phyloP scores from a whole-genome alignment of 169 alveolate genomes.

The Plasmodium fragile region DNA sequence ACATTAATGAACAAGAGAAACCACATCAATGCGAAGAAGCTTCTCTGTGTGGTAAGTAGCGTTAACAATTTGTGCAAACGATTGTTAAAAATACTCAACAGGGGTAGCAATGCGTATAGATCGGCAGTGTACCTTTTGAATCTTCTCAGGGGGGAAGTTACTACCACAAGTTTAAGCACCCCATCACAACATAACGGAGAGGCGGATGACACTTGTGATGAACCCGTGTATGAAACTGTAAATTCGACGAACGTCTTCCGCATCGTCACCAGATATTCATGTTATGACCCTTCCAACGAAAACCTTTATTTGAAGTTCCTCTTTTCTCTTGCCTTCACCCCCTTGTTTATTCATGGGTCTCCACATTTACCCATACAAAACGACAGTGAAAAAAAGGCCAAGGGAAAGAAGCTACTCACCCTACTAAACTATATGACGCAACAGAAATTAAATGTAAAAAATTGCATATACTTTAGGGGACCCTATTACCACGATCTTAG shows the following conservation, averaged over 20 bases:
- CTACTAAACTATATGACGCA: conserved; percentile 10
- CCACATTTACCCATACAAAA: conserved; percentile 22
- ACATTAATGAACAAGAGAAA: conserved; percentile 26
- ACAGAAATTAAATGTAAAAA: conserved; percentile 13
- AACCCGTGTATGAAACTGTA: background rate
- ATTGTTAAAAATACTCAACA: background rate
- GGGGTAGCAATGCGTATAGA: conserved; percentile 24
- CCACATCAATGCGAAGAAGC: conserved; percentile 27
- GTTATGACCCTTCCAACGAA: conserved; percentile 25
- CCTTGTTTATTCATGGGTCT: conserved; percentile 48
- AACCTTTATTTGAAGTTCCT: conserved; percentile 35
- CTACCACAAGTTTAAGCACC: background rate
- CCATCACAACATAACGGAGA: background rate
- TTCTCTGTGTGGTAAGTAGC: conserved; percentile 27
- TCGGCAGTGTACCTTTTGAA: conserved; percentile 10
- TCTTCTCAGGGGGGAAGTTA: background rate
- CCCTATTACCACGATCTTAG: background rate
- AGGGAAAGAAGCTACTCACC: conserved; percentile 19
- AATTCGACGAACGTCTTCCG: conserved; percentile 14
- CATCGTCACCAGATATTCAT: conserved; percentile 7
- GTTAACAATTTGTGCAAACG: conserved; percentile 21
- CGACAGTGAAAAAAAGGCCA: conserved; percentile 10
- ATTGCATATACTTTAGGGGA: conserved; percentile 44
- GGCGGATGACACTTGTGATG: background rate
- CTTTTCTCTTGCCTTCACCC: conserved; percentile 23